These are phyloP conservation scores for Glycyrrhiza uralensis DNA, from an alignment of 306 rosid genomes.

Conservation along the genomic window DNA sequence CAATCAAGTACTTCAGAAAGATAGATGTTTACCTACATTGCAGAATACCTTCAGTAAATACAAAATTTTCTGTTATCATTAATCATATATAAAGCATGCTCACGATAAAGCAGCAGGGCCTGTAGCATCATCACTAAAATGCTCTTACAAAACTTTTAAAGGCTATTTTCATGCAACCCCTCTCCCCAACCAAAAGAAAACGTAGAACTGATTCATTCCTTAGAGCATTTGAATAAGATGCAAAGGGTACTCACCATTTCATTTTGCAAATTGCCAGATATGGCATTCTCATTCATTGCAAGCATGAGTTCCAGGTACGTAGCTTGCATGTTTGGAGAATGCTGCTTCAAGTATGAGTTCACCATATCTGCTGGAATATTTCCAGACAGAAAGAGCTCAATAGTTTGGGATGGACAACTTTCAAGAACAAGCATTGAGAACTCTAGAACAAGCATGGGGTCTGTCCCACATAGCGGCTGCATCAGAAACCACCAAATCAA, in stretches of 20 bases:
- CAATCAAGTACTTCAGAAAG: slow-evolving; percentile 93
- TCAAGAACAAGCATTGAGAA: slow-evolving; percentile 95
- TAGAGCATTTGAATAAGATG: slow-evolving; percentile 23
- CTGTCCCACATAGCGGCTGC: slow-evolving; percentile 91
- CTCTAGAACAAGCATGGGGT: slow-evolving; percentile 94
- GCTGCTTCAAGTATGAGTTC: slow-evolving; percentile 95
- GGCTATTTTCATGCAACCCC: background rate
- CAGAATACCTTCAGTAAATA: slow-evolving; percentile 30
- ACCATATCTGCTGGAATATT: slow-evolving; percentile 97
- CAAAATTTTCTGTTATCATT: background rate
- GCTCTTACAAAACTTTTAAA: background rate
- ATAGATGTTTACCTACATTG: slow-evolving; percentile 76
- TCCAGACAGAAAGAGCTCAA: slow-evolving; percentile 91
- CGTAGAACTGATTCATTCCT: slow-evolving; percentile 1
- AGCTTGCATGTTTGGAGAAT: slow-evolving; percentile 94
- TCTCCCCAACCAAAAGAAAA: slow-evolving; percentile 19
- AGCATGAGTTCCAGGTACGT: slow-evolving; percentile 94
- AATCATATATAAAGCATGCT: background rate
- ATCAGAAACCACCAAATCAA: slow-evolving; percentile 40
- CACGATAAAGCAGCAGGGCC: slow-evolving; percentile 9
- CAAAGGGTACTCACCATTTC: slow-evolving; percentile 73
- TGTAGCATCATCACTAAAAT: background rate
- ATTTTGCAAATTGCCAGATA: slow-evolving; percentile 92
- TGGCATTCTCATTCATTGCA: slow-evolving; percentile 90
- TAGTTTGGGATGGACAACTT: slow-evolving; percentile 93